Evolutionary conservation across 169 alveolate species (phyloP), one percentile per base, ranked within the genome.

Genomic region (Cryptosporidium sp.): DNA sequence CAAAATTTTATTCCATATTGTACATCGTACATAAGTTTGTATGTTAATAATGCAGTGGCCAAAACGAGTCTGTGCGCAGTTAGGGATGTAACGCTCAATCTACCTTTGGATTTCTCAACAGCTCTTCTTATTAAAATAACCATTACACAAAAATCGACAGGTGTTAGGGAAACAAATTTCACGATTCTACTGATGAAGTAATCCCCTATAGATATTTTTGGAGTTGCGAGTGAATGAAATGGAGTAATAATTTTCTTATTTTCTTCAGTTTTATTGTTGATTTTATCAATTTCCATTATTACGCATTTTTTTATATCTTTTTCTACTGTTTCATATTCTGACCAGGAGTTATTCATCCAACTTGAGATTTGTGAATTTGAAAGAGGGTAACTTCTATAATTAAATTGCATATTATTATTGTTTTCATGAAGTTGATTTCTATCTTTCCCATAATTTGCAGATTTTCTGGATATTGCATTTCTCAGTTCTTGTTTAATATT

Each of bases 1-100:
- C 89, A 80, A 29, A 80, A 80, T 29, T 62, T 80, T 9, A 80
- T 37, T 39, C 89, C 89, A 62, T 80, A 80, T 65, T 80, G 89
- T 18, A 80, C 75, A 60, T 80, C 89, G 48, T 80, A 80, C 89
- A 80, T 80, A 3, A 80, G 67, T 44, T 80, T 80, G 42, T 80
- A 48, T 14, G 89, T 80, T 29, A 80, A 26, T 80, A 80, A 7
- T 14, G 89, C 35, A 9, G 89, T 80, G 14, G 89, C 89, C 51
- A 80, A 35, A 14, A 80, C 75, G 18, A 80, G 68, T 33, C 89
- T 80, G 39, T 80, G 89, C 21, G 89, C 75, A 12, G 89, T 80
- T 53, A 80, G 31, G 14, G 89, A 33, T 23, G 89, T 80, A 16
- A 67, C 60, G 14, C 48, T 60, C 18, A 80, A 45, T 80, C 51